Conservation (phyloP, 805 yeast species). For the Crinitomyces ghanaensis region DNA sequence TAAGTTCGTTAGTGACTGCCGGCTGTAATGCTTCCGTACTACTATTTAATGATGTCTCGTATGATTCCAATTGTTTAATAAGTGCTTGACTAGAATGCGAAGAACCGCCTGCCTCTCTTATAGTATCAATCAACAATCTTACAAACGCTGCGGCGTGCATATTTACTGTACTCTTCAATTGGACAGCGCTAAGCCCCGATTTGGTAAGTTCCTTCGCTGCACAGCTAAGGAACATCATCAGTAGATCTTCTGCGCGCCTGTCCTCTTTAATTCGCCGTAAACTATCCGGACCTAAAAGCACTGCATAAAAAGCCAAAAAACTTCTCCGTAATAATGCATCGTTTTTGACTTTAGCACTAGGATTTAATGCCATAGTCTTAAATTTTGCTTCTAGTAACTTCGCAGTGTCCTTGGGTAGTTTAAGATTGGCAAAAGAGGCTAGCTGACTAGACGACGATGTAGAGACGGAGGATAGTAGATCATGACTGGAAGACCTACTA, state of each 20-base stretch:
- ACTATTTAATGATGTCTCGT: slow-evolving; percentile 9
- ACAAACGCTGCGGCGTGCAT: slow-evolving; percentile 22
- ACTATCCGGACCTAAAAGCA: slow-evolving; percentile 39
- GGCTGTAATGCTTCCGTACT: slow-evolving; percentile 7
- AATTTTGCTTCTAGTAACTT: slow-evolving; percentile 25
- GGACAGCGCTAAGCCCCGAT: slow-evolving; percentile 29
- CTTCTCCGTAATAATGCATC: slow-evolving; percentile 46
- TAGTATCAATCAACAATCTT: not conserved
- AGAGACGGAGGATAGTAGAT: not conserved
- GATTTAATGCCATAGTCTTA: slow-evolving; percentile 24
- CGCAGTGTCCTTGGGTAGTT: slow-evolving; percentile 22
- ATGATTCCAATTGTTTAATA: slow-evolving; percentile 11
- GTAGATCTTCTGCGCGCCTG: slow-evolving; percentile 26
- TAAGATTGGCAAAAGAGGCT: slow-evolving; percentile 17
- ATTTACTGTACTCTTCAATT: slow-evolving; percentile 18
- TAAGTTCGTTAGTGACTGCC: slow-evolving; percentile 3
- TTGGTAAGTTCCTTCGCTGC: slow-evolving; percentile 22
- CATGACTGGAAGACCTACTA: not conserved
- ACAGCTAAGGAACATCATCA: slow-evolving; percentile 24
- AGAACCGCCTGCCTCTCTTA: not conserved
- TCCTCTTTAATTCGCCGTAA: slow-evolving; percentile 26
- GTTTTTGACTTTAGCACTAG: slow-evolving; percentile 10
- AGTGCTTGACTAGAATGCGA: slow-evolving; percentile 11
- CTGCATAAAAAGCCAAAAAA: slow-evolving; percentile 52
- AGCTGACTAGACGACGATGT: slow-evolving; percentile 6